Evolutionary conservation across 345 rosid genomes (phyloP), one percentile per base, ranked within the genome.

Genomic region (Rubroshorea leprosula): DNA sequence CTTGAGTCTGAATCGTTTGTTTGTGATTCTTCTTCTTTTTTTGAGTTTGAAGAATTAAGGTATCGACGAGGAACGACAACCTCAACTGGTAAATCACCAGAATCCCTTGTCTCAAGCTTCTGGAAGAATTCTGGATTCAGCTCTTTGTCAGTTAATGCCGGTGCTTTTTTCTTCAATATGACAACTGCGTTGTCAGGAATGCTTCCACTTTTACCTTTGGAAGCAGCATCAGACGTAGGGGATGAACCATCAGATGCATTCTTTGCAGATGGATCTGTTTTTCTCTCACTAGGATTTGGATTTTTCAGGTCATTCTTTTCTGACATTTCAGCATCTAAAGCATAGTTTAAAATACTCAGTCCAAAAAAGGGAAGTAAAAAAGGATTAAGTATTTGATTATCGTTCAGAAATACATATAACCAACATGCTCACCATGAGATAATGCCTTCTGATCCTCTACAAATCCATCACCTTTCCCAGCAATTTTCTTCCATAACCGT

Each of bases 81-180:
- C 76, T 94, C 99, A 52, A 94, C 97, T 6, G 87, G 93, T 72
- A 87, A 74, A 70, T 87, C 96, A 63, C 54, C 91, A 45, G 89
- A 83, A 44, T 80, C 82, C 67, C 95, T 79, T 35, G 76, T 72
- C 71, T 87, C 86, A 60, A 94, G 87, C 73, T 84, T 94, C 76
- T 87, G 96, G 76, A 94, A 94, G 72, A 94, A 94, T 71, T 90
- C 99, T 49, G 90, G 93, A 68, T 94, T 94, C 55, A 86, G 62
- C 57, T 85, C 90, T 66, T 85, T 90, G 73, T 90, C 99, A 55
- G 87, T 75, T 54, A 94, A 70, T 41, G 74, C 84, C 55, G 81
- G 99, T 29, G 89, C 76, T 75, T 80, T 94, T 79, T 89, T 93
- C 87, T 94, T 94, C 74, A 90, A 74, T 79, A 90, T 80, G 26